Base-by-base conservation (phyloP, 768 basidiomycete genomes). In the Lactifluus volemus region DNA sequence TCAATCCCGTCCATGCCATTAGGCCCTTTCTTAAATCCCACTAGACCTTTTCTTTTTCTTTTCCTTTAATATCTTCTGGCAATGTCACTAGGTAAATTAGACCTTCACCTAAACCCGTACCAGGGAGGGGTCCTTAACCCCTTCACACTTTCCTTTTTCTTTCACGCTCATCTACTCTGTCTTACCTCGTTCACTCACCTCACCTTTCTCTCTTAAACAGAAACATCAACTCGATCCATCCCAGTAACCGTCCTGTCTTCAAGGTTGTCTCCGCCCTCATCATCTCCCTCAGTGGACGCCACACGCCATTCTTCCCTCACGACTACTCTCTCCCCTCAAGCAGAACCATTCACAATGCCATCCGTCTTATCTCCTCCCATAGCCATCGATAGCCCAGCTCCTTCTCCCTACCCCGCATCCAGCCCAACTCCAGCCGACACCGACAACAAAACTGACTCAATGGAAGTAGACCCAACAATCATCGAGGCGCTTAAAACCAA, bases 401-500 rank as follows among this genome's bases (percentile, higher is more conserved):
- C 63, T 53, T 58, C 61, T 55, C 50, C 60, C 48, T 63, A 54
- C 36, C 45, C 45, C 25, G n/a, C 52, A 47, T 41, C 64, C 48
- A 65, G 72, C 14, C 68, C 70, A 41, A 55, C 60, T 8, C 71
- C 73, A 30, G 65, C 64, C 1, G 75, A 74, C 48, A 57, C 62
- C 58, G 70, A 69, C 9, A 68, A 58, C 14, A 67, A 64, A 59
- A 41, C 61, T 36, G 72, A 70, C 38, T 41, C 54, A 51, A 47
- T 70, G 58, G 88, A 88, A 63, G 81, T 84, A 65, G 90, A 92
- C 77, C 79, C 82, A 10, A 85, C 87, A 72, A 90, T 93, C 67
- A 68, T 92, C 68, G 90, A 93, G 71, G 91, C 92, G 21, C 86
- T 93, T 65, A 83, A 79, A 73, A 86, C 85, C 79, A 93, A 93